These are phyloP conservation scores for Phytophthora brassicae DNA, from an alignment of 352 stramenopile genomes.

Conservation along the genomic window DNA sequence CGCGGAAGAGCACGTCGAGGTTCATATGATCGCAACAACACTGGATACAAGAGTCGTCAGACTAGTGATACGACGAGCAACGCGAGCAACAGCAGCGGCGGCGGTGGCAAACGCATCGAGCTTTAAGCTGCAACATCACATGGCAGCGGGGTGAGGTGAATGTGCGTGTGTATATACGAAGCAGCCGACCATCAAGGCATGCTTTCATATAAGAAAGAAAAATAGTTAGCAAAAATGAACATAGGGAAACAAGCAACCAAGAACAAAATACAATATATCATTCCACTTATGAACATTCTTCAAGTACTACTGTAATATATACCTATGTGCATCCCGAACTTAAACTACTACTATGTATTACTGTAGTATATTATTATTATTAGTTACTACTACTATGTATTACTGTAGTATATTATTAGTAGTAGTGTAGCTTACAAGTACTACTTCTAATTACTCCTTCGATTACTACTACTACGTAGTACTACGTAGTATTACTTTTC, in stretches of 20 bases:
- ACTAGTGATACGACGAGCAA: conserved; percentile 56
- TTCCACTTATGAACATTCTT: too few species aligned
- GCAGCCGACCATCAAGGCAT: conserved; percentile 6
- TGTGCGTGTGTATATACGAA: conserved; percentile 36
- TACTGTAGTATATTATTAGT: too few species aligned
- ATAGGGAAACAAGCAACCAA: conserved; percentile 21
- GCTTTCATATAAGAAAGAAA: conserved; percentile 28
- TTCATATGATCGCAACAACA: conserved; percentile 60
- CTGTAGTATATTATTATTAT: too few species aligned
- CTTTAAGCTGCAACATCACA: conserved; percentile 41
- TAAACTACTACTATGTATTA: too few species aligned
- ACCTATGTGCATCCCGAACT: too few species aligned
- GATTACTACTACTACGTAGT: too few species aligned
- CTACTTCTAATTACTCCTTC: too few species aligned
- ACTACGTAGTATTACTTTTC: too few species aligned
- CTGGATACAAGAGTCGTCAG: conserved; percentile 41
- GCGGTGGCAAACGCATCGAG: conserved; percentile 72
- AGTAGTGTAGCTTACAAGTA: too few species aligned
- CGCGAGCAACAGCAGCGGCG: conserved; percentile 49
- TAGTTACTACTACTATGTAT: too few species aligned
- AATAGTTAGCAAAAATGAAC: conserved; percentile 37
- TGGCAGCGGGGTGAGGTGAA: conserved; percentile 27
- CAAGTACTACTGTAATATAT: too few species aligned
- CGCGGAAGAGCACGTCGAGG: conserved; percentile 54
- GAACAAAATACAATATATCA: conserved; percentile 26